Percentiles rank a stretch among this genome's conserved stretches.
Conservation (phyloP, 768 basidiomycete species). For the Boletellus ananas region DNA sequence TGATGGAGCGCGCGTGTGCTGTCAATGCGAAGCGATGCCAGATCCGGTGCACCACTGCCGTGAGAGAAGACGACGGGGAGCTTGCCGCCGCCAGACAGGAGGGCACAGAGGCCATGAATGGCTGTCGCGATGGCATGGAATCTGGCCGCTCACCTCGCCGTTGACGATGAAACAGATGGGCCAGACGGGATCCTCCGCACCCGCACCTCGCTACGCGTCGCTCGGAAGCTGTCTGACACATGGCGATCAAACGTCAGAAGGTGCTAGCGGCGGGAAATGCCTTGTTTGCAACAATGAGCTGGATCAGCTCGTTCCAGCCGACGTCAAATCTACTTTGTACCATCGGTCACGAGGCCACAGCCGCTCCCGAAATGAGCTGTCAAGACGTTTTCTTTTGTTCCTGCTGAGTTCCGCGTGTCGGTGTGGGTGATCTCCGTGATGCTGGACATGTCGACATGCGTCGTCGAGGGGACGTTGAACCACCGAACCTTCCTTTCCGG, state of each 20-base stretch:
- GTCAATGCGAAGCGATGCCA: too few relatives aligned
- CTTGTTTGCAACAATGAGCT: constrained; percentile 25
- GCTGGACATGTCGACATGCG: not conserved
- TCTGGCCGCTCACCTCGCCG: constrained; percentile 3
- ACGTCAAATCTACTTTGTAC: constrained; percentile 18
- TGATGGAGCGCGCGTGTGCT: not conserved
- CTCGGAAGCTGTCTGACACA: constrained; percentile 18
- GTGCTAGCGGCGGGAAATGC: constrained; percentile 13
- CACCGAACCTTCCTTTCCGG: constrained; percentile 33
- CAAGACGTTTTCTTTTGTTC: constrained; percentile 2
- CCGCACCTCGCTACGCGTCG: constrained; percentile 19
- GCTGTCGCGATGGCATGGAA: constrained; percentile 12
- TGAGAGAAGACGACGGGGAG: not conserved
- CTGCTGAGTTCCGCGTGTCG: not conserved
- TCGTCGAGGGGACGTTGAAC: not conserved
- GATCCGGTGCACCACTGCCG: too few relatives aligned
- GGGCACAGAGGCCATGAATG: not conserved
- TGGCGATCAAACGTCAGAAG: constrained; percentile 27
- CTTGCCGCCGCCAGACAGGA: not conserved
- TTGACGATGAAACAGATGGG: constrained; percentile 27
- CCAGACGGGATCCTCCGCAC: constrained; percentile 15
- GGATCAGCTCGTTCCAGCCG: constrained; percentile 22
- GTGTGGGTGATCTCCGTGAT: not conserved
- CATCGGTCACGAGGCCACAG: constrained; percentile 6
- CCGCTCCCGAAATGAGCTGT: constrained; percentile 24